Evolutionary conservation across 2,329 filamentous ascomycete genomes (phyloP), one percentile per base, ranked within the genome.

Genomic region (Mollisia scopiformis): DNA sequence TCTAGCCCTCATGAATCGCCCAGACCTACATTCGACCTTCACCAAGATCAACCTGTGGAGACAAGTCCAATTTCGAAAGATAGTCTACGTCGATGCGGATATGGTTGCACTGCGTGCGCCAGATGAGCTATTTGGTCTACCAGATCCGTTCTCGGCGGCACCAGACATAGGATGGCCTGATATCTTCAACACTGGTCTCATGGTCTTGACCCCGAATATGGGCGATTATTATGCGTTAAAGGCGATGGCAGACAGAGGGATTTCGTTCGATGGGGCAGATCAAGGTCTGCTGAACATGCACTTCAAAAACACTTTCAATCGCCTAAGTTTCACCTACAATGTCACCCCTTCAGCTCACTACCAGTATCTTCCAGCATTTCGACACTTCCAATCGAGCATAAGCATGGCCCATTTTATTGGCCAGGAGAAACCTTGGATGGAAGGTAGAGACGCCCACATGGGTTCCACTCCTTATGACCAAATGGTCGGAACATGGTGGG

Each of bases 101-200:
- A 86, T 97, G 41, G 90, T 99, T n/a, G 91, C 92, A 30, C 85
- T 97, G 64, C 84, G 93, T 68, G 92, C 93, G 33, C 91, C 94
- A 3, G 94, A 99, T 71, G 95, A 99, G 82, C 87, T 99, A 58
- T 96, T 99, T 73, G 83, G 88, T 59, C 74, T 88, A 25, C 71
- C 79, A 4, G 78, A 85, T 51, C 72, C 81, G 57, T 88, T 89
- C 73, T 84, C 86, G 41, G 87, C 95, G 2, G 93, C 91, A 11
- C 93, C 95, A 31, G 95, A 99, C 76, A 93, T 98, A 70, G 95
- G 95, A 68, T 99, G 95, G 95, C 95, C 95, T 33, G 95, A 99
- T 78, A 85, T 93, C 63, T 98, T 98, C 86, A 99, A 99, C 78
- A 93, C 91, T n/a, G 95, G 95, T 71, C 87, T 99, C 69, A 96